These are phyloP conservation scores for Pythium inflatum DNA, from an alignment of 352 stramenopile species.

Conservation along the genomic window DNA sequence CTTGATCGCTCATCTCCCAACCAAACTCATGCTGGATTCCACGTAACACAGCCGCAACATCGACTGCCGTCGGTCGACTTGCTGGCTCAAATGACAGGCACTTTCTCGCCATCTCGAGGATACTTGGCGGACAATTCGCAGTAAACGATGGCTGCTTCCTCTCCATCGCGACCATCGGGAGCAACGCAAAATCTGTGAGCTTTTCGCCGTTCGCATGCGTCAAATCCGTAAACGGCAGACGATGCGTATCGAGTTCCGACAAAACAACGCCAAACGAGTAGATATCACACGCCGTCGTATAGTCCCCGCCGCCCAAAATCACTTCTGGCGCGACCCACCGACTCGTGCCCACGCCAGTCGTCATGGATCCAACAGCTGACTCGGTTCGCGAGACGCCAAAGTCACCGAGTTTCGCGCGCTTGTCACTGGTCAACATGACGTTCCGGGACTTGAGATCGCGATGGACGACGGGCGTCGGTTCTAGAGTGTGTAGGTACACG, in stretches of 20 bases:
- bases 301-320: slow-evolving; percentile 41
- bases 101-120: not conserved
- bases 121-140: not conserved
- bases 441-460: slow-evolving; percentile 70
- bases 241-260: slow-evolving; percentile 27
- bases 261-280: slow-evolving; percentile 30
- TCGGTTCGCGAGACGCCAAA: slow-evolving; percentile 58
- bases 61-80: not conserved
- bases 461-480: slow-evolving; percentile 50
- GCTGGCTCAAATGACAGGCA: slow-evolving; percentile 16
- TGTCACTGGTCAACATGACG: slow-evolving; percentile 43
- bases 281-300: slow-evolving; percentile 12
- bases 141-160: slow-evolving; percentile 4
- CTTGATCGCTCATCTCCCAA: too few relatives aligned
- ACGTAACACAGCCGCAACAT: slow-evolving; percentile 1
- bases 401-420: slow-evolving; percentile 64
- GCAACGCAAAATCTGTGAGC: slow-evolving; percentile 11
- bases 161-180: not conserved
- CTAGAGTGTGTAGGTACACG: slow-evolving; percentile 65
- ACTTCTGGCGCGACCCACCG: slow-evolving; percentile 61
- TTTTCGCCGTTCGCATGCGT: not conserved
- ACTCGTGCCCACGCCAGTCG: slow-evolving; percentile 46
- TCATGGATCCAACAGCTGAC: slow-evolving; percentile 56
- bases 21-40: not conserved
- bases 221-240: slow-evolving; percentile 23